Evolutionary conservation across 78 protist species (phyloP).

Genomic region (Protostelium mycophagum): DNA sequence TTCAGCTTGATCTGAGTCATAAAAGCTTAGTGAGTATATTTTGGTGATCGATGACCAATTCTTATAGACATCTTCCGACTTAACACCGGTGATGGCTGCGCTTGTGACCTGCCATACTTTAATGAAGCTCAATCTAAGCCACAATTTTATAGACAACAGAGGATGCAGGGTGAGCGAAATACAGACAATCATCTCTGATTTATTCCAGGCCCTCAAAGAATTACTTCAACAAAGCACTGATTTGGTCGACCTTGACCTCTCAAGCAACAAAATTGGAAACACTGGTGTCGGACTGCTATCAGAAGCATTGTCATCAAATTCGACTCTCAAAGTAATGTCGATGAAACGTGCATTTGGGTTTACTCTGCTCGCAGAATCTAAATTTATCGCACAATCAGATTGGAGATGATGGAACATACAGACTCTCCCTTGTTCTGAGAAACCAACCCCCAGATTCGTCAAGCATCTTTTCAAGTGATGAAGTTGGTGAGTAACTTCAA

Average conservation of each 20-base stretch:
- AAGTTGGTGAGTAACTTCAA: no score
- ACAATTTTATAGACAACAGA: not conserved
- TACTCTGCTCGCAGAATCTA: not conserved
- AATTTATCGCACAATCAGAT: not conserved
- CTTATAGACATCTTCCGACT: not conserved
- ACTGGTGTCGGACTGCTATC: not conserved
- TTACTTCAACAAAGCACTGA: not conserved
- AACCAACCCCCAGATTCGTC: not conserved
- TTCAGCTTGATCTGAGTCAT: not conserved
- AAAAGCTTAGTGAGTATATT: not conserved
- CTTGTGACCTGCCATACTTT: not conserved
- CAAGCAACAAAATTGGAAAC: not conserved
- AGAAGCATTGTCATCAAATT: not conserved
- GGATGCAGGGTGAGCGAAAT: not conserved
- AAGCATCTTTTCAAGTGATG: no score
- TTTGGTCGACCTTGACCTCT: not conserved
- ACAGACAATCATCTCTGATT: not conserved
- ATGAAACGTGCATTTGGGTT: not conserved
- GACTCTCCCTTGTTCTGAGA: not conserved
- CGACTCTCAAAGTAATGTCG: not conserved
- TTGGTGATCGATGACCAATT: not conserved
- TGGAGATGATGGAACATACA: not conserved
- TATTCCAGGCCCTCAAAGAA: not conserved
- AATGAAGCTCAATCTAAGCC: not conserved
- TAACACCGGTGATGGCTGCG: not conserved